A percentile compares a stretch with the other conserved stretches of the same genome.
These are phyloP conservation scores for Brasenia schreberi DNA, from an alignment of 164 flowering plant species.

Conservation along the genomic window DNA sequence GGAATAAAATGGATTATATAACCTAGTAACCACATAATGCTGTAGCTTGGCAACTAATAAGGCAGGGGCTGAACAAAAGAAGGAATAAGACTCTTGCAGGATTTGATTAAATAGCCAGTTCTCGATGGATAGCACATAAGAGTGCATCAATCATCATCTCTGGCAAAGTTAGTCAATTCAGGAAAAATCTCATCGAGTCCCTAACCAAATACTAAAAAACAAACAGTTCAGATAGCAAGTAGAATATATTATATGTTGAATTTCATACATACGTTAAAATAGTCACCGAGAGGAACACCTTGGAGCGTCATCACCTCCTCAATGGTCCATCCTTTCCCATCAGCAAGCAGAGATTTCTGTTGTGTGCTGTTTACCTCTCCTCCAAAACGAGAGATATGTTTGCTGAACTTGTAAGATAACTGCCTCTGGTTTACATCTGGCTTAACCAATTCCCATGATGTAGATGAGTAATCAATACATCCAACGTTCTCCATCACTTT, in stretches of 20 bases:
- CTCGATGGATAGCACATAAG: too few relatives aligned
- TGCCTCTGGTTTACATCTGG: slow-evolving; percentile 66
- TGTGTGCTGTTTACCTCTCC: slow-evolving; percentile 87
- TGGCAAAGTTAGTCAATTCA: too few relatives aligned
- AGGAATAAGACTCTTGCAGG: too few relatives aligned
- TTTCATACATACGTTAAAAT: slow-evolving; percentile 49
- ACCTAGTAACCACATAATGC: neutral
- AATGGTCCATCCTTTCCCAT: slow-evolving; percentile 60
- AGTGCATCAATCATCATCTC: too few relatives aligned
- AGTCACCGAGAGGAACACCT: slow-evolving; percentile 81
- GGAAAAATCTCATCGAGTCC: too few relatives aligned
- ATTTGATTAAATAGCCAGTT: too few relatives aligned
- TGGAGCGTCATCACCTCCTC: slow-evolving; percentile 90
- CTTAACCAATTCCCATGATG: slow-evolving; percentile 81
- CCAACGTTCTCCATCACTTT: slow-evolving; percentile 76
- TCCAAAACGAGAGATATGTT: slow-evolving; percentile 53
- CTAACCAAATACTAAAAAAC: too few relatives aligned
- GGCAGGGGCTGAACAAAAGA: too few relatives aligned
- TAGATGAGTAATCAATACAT: slow-evolving; percentile 53
- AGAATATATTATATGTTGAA: neutral
- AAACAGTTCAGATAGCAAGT: neutral
- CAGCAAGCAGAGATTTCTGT: slow-evolving; percentile 53
- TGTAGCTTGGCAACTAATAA: too few relatives aligned
- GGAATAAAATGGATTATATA: neutral
- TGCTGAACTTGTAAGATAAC: slow-evolving; percentile 55